phyloP scores from a whole-genome alignment of 768 basidiomycete genomes.

The Gloeophyllum trabeum region DNA sequence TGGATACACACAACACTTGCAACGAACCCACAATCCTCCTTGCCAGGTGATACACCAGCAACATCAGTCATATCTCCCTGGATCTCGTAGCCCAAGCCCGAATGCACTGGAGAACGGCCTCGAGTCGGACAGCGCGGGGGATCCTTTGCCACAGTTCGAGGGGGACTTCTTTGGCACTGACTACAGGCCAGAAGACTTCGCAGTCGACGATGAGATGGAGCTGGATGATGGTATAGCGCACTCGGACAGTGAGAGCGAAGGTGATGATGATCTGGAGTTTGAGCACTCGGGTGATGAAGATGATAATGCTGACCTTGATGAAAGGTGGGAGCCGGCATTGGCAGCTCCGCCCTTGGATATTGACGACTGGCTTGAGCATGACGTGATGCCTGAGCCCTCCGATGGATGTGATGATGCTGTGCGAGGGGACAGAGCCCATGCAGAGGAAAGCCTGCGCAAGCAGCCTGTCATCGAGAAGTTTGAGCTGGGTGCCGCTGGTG shows the following conservation, averaged over 20 bases:
- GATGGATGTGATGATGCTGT: not conserved
- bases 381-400: not conserved
- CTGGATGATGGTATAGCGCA: not conserved
- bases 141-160: no score
- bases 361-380: no score
- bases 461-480: not conserved
- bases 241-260: not conserved
- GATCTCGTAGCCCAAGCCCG: no score
- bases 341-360: no score
- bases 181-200: no score
- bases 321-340: not conserved
- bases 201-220: not conserved
- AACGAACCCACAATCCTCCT: no score
- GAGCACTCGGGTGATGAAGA: not conserved
- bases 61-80: no score
- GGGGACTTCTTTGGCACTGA: no score
- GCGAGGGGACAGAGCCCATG: not conserved
- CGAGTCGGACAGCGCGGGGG: no score
- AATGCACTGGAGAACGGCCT: no score
- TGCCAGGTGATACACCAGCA: no score
- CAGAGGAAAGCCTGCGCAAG: not conserved
- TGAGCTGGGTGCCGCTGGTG: not conserved
- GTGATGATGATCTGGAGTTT: not conserved
- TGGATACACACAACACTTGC: no score
- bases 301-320: not conserved